phyloP scores from a whole-genome alignment of 2,329 filamentous ascomycete genomes.

The Bipolaris sorokiniana region DNA sequence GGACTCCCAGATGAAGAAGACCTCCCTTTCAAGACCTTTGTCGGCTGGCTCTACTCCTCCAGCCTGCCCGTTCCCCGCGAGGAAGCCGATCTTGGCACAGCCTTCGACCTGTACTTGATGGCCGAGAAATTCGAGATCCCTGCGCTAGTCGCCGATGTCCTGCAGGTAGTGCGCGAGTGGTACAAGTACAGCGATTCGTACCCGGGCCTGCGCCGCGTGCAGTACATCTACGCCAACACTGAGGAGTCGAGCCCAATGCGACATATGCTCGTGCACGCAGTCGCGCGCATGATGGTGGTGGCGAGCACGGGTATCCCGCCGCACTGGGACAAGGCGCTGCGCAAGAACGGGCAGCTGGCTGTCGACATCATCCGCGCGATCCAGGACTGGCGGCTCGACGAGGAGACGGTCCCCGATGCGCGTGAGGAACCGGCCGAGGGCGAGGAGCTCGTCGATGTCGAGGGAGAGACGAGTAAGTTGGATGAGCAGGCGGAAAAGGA shows the following conservation, averaged over 20 bases:
- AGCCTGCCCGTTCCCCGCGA: conserved; percentile 55
- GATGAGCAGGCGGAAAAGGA: conserved; percentile 41
- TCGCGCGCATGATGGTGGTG: conserved; percentile 59
- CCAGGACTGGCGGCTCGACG: conserved; percentile 61
- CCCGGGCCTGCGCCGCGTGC: conserved; percentile 60
- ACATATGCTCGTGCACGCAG: conserved; percentile 56
- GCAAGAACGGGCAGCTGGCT: conserved; percentile 61
- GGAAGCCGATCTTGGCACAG: conserved; percentile 57
- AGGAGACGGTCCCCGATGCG: conserved; percentile 57
- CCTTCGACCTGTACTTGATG: conserved; percentile 63
- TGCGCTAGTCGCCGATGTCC: conserved; percentile 55
- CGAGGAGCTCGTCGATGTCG: conserved; percentile 45
- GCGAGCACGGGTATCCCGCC: conserved; percentile 55
- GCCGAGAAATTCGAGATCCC: conserved; percentile 60
- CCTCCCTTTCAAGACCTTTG: conserved; percentile 58
- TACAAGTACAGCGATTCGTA: conserved; percentile 61
- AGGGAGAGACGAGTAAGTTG: conserved; percentile 47
- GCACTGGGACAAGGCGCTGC: conserved; percentile 62
- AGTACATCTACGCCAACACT: conserved; percentile 60
- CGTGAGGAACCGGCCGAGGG: conserved; percentile 52
- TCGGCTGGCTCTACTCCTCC: conserved; percentile 61
- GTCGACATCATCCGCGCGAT: conserved; percentile 62
- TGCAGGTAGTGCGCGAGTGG: conserved; percentile 58
- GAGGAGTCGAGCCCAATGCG: conserved; percentile 56
- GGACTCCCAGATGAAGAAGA: conserved; percentile 62